These are phyloP conservation scores for Hagleromyces aurorensis DNA, from an alignment of 805 yeast genomes.

Conservation along the genomic window DNA sequence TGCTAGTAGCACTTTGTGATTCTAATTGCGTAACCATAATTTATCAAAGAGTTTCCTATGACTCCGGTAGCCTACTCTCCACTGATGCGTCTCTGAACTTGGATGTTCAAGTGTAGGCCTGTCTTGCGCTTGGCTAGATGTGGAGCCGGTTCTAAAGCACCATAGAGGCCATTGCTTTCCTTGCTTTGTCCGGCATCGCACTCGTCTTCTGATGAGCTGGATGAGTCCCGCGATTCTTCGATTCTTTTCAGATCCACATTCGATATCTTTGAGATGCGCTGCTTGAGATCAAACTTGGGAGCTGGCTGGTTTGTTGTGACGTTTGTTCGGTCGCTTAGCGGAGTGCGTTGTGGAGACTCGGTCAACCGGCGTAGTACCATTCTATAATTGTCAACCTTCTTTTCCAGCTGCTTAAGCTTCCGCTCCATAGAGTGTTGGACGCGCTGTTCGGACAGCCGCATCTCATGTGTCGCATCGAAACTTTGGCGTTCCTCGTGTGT, in stretches of 20 bases:
- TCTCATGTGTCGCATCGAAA: conserved; percentile 13
- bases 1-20: too few relatives aligned
- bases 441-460: conserved; percentile 7
- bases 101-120: conserved; percentile 20
- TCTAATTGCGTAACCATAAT: too few relatives aligned
- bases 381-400: conserved; percentile 24
- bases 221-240: conserved; percentile 21
- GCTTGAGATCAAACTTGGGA: too few relatives aligned
- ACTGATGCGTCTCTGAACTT: conserved; percentile 16
- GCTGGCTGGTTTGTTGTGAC: too few relatives aligned
- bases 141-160: too few relatives aligned
- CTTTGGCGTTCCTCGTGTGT: conserved; percentile 22
- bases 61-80: too few relatives aligned
- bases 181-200: conserved; percentile 7
- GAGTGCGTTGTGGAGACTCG: too few relatives aligned
- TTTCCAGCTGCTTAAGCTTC: conserved; percentile 25
- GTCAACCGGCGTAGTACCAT: conserved; percentile 8
- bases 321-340: too few relatives aligned
- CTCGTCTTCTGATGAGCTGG: conserved; percentile 19
- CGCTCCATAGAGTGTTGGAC: conserved; percentile 17
- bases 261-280: conserved; percentile 22
- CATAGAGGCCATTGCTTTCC: too few relatives aligned
- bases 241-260: conserved; percentile 19
- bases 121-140: conserved; percentile 2
- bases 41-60: too few relatives aligned